Conservation (phyloP, 2,329 filamentous ascomycete species). For the Aspergillus awamori region DNA sequence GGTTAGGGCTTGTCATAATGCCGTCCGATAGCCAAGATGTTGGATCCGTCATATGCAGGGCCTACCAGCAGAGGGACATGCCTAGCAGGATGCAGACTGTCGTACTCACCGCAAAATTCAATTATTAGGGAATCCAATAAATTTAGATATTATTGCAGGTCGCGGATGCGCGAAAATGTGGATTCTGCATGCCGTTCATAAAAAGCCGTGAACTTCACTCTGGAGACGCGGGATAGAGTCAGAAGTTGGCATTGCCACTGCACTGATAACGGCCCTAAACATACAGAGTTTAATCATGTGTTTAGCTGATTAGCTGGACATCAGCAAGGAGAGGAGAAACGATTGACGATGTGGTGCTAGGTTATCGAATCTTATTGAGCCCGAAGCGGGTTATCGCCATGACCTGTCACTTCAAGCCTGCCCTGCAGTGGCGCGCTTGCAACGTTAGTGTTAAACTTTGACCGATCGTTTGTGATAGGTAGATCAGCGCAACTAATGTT, state of each 20-base stretch:
- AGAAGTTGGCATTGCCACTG: neutral
- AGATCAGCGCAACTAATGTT: neutral
- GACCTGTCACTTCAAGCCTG: neutral
- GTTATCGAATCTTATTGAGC: neutral
- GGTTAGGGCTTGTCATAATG: neutral
- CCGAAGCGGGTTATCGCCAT: neutral
- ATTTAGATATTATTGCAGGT: neutral
- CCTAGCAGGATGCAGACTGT: neutral
- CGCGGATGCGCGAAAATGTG: neutral
- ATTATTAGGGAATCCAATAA: neutral
- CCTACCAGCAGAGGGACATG: neutral
- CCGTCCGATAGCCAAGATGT: neutral
- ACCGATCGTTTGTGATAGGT: neutral
- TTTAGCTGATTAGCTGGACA: neutral
- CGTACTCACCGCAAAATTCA: neutral
- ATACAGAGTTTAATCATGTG: neutral
- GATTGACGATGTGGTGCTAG: neutral
- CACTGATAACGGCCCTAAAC: neutral
- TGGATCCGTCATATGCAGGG: neutral
- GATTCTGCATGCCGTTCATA: neutral
- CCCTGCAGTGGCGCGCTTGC: neutral
- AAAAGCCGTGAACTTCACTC: neutral
- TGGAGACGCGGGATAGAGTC: neutral
- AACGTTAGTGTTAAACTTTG: no score
- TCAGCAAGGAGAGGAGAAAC: neutral